Base-by-base conservation (phyloP, 2,329 filamentous ascomycete genomes). In the Colletotrichum liaoningense region DNA sequence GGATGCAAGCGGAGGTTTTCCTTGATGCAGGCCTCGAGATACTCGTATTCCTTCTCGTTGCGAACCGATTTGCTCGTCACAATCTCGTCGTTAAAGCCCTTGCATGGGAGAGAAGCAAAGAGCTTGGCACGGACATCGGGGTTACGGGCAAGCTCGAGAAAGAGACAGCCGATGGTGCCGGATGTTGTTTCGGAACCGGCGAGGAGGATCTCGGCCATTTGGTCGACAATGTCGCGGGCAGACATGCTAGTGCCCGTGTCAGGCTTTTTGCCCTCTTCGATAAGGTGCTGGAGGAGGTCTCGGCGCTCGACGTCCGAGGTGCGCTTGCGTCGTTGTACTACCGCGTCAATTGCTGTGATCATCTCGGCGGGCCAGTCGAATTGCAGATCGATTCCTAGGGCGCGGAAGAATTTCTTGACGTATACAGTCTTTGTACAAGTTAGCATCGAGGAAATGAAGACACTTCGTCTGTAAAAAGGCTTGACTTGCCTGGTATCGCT, bases 1-100 rank as follows among this genome's bases (percentile, higher is more conserved):
- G 94, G 94, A 79, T 95, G 93, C 77, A 95, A 79, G 12, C 93
- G 90, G 83, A 95, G 93, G 5, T 92, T 90, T 80, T 97, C 94
- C 78, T 95, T 93, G 77, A 96, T 88, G 63, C 91, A 92, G 2
- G 93, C 94, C 78, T 95, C 93, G 4, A 96, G 89, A 79, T 95
- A 96, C 0, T 72, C 68, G 46, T 74, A 74, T 5, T 68, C 35
- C 2, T 52, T 38, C 35, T 62, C 69, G 5, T 6, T 60, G 16
- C 72, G 69, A 6, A 74, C 69, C 2, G 63, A 14, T 16, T 74
- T 74, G 42, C 72, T 72, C 2, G 67, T 70, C 3, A 73, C 71
- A 5, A 73, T 70, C 0, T 66, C 71, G 14, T 73, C 71, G 28
- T 28, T 24, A 28, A 71, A 73, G 4, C 46, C 35, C 35, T 52